A percentile compares a stretch with the other conserved stretches of the same genome.
Conservation (phyloP, 345 rosid genomes). For the Sisymbrium irio region DNA sequence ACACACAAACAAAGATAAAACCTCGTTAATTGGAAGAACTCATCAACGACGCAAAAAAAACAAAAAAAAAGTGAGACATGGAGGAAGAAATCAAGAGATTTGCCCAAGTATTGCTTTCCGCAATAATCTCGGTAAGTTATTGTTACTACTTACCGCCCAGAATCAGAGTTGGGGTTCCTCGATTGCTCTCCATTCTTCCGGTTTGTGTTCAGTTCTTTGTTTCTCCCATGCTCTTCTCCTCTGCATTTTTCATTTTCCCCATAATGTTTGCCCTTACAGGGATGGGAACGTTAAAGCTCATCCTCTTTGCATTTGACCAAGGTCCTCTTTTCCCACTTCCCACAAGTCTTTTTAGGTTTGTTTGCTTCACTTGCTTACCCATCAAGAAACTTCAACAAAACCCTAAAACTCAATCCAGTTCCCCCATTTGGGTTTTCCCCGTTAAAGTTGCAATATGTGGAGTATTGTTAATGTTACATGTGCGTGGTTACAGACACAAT, state of each 20-base stretch:
- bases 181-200: background rate
- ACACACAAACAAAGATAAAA: background rate
- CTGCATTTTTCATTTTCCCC: background rate
- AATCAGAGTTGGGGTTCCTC: background rate
- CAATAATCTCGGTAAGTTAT: background rate
- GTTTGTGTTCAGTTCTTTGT: background rate
- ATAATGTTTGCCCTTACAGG: background rate
- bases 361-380: background rate
- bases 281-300: background rate
- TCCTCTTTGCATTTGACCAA: background rate
- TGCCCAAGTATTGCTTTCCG: background rate
- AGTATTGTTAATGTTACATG: background rate
- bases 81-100: background rate
- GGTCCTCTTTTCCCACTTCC: background rate
- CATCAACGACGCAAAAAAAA: background rate
- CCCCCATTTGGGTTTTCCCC: background rate
- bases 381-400: background rate
- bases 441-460: background rate
- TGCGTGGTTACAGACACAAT: background rate
- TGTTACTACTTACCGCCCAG: background rate
- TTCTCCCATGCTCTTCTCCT: background rate
- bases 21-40: background rate
- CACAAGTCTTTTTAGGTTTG: background rate
- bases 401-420: background rate
- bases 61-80: background rate